These are phyloP conservation scores for Pseudocercospora vitis DNA, from an alignment of 2,329 filamentous ascomycete species.

Conservation along the genomic window DNA sequence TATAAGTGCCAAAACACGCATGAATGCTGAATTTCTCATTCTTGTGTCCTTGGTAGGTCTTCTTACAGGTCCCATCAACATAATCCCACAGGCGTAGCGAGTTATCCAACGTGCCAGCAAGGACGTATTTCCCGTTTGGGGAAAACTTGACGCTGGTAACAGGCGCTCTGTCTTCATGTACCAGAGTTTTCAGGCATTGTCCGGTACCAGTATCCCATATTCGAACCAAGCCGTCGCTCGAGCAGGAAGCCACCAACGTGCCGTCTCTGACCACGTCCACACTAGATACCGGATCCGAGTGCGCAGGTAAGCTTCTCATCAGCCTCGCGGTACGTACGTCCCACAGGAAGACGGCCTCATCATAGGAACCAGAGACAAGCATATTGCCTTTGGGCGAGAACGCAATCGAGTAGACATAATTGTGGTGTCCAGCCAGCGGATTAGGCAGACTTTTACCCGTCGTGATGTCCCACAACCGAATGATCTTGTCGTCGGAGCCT, in stretches of 20 bases:
- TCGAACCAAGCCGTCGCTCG: constrained; percentile 85
- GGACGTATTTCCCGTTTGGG: constrained; percentile 88
- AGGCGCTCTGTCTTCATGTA: constrained; percentile 92
- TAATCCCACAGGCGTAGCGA: constrained; percentile 95
- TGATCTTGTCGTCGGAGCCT: constrained; percentile 93
- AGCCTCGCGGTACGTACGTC: constrained; percentile 83
- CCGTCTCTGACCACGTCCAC: constrained; percentile 93
- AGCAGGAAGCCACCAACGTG: constrained; percentile 87
- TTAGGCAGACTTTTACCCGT: constrained; percentile 60
- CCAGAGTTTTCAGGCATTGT: constrained; percentile 89
- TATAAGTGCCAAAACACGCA: constrained; percentile 75
- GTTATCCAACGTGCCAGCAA: constrained; percentile 88
- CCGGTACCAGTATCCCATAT: constrained; percentile 96
- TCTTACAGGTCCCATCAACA: constrained; percentile 83
- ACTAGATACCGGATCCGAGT: constrained; percentile 89
- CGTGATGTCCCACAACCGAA: constrained; percentile 79
- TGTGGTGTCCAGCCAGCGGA: constrained; percentile 81
- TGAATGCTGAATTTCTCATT: constrained; percentile 84
- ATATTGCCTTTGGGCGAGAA: constrained; percentile 99
- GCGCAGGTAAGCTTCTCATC: constrained; percentile 89
- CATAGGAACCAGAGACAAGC: constrained; percentile 90
- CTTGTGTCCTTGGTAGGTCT: constrained; percentile 91
- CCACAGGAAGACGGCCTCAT: constrained; percentile 96
- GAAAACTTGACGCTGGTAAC: constrained; percentile 89
- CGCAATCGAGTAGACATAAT: constrained; percentile 90